Base-by-base conservation (phyloP, 2,329 filamentous ascomycete species). In the Didymellaceae sp. region DNA sequence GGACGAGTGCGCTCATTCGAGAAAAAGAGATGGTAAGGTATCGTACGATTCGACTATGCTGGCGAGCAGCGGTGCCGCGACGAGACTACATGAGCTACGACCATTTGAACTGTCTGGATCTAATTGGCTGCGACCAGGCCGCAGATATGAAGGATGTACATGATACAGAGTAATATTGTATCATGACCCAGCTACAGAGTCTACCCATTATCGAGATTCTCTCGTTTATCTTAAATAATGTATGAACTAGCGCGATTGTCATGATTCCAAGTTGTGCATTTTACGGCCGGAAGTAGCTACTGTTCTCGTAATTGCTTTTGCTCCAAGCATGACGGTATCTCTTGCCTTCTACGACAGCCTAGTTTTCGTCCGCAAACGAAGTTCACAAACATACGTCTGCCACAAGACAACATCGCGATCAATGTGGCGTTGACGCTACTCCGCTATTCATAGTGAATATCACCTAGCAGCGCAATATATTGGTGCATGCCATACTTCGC, bases 11-110 rank as follows among this genome's bases (percentile, higher is more conserved):
- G 17, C 38, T 42, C 32, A 52, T 33, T 31, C 31, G 25, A 31
- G 52, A 35, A 33, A 54, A 41, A 28, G 40, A 45, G 33, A 58
- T 18, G 25, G 56, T 45, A 21, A 38, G 26, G 22, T 59, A 51
- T 45, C 30, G 30, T 41, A 58, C 49, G 21, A 59, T 44, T 13
- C 60, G 44, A 53, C 35, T 68, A 7, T 61, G 58, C 35, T 66
- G 63, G 65, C 47, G 65, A 9, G 58, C 40, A 3, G 52, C 28
- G 8, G 50, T 61, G 16, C 54, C 62, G 2, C 52, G 54, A 33
- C 57, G 60, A 20, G 50, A 61, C 26, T 66, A 66, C 42, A 60
- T 55, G 54, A 58, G 63, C 43, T 62, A 64, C 34, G 63, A 68
- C 52, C 38, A 46, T 24, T 39, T 61, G 46, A 46, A 65, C 24